Evolutionary conservation across 768 basidiomycete species (phyloP), one percentile per base, ranked within the genome.

Genomic region (Kwoniella sp.): DNA sequence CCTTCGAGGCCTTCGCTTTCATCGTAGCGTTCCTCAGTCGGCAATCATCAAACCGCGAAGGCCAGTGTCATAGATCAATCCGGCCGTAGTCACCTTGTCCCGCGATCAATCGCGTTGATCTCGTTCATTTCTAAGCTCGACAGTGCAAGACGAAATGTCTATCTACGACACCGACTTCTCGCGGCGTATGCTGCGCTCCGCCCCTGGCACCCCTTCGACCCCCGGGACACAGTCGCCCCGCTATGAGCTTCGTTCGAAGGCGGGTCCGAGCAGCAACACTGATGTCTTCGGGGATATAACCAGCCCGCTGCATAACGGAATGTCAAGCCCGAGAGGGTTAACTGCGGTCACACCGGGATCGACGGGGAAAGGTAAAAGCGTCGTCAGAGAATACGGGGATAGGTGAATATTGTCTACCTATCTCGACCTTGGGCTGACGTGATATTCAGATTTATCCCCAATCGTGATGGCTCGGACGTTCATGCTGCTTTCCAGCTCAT

Each of bases 401-500:
- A 44, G 75, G 75, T 76, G 28, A 58, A 72, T 66, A 11, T 10
- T 22, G 6, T 14, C 11, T 4, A 8, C 3, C 19, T 27, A 5
- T 26, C 22, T 1, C 22, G 17, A 8, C 0, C 20, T 42, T 5
- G 40, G 40, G 25, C 19, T 23, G 25, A 23, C 27, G 19, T 26
- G 19, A 46, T 8, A 2, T 9, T 2, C 68, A 82, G 84, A 9
- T 86, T 85, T 70, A 82, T 86, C 12, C 84, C 84, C 4, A 79
- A 76, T 34, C 75, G 84, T 40, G 82, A 83, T 44, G 74, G 78
- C 0, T 79, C 80, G 27, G 83, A 84, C 73, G 76, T 85, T 58
- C 78, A 83, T 26, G 82, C 83, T 1, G 79, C 80, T 14, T 86
- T 80, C 67, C 79, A 83, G 51, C 79, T 86, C 23, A 78, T 82